A percentile compares a stretch with the other conserved stretches of the same genome.
These are phyloP conservation scores for Spizellomyces sp. DNA, from an alignment of 192 early-diverging fungal genomes.

Conservation along the genomic window DNA sequence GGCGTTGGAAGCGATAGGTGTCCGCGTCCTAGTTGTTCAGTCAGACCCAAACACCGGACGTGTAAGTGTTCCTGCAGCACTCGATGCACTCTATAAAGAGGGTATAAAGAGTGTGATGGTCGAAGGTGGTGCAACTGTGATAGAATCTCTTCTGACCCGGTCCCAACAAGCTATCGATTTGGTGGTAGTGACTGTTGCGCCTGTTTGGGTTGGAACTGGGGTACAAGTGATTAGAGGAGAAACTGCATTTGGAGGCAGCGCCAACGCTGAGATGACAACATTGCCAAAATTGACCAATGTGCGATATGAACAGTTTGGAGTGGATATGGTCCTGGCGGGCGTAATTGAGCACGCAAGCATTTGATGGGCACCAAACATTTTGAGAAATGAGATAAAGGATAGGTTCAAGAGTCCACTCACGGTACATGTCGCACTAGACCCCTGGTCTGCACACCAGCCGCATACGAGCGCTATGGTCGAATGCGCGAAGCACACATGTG, in stretches of 20 bases:
- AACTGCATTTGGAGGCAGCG: no score
- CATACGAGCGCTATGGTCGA: no score
- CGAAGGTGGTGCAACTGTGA: constrained; percentile 83
- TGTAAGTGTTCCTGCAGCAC: constrained; percentile 16
- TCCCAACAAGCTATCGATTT: constrained; percentile 39
- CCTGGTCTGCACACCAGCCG: no score
- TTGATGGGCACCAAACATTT: not conserved
- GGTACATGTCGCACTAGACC: no score
- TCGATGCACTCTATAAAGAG: constrained; percentile 13
- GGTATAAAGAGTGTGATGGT: constrained; percentile 75
- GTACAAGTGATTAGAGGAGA: constrained; percentile 37
- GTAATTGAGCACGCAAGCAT: not conserved
- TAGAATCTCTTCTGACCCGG: constrained; percentile 60
- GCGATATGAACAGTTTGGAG: constrained; percentile 52
- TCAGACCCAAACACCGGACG: not conserved
- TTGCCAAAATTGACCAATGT: constrained; percentile 23
- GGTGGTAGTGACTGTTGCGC: constrained; percentile 74
- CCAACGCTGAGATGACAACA: not conserved
- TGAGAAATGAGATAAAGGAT: no score
- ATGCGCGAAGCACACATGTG: no score
- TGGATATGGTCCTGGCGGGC: constrained; percentile 51
- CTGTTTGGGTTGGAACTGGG: constrained; percentile 62
- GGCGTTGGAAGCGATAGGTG: constrained; percentile 61
- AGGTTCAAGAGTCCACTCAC: no score
- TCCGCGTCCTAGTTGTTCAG: constrained; percentile 50